Base-by-base conservation (phyloP, 305 asterid genomes). In the Plantago lanceolata region DNA sequence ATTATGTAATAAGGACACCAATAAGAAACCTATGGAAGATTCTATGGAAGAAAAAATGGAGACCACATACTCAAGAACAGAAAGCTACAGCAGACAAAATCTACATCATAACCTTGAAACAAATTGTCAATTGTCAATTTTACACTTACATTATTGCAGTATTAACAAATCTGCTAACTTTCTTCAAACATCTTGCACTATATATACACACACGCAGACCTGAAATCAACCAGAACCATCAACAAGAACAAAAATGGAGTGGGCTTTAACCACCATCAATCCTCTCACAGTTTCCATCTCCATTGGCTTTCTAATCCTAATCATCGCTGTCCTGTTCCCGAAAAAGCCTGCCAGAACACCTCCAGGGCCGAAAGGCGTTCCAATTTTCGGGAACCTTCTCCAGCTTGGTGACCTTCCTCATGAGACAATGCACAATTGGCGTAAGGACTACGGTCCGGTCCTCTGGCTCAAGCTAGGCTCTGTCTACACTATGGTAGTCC, bases 351-450 rank as follows among this genome's bases (percentile, higher is more conserved):
- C 74, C 37, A 73, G 68, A 1, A 58, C 47, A 11, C 91, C 91
- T 3, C 91, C 91, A 6, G 86, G 91, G 19, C 91, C 91, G 0
- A 81, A 70, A 0, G 88, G 88, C 16, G 18, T 80, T 57, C 94
- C 90, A 0, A 28, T 84, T 24, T 69, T 85, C 52, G 89, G 89
- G 15, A 79, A 81, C 69, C 75, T 85, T 50, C 75, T 78, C 62
- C 78, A 79, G 26, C 81, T 85, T 8, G 94, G 90, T 1, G 71
- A 64, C 17, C 64, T 79, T 47, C 94, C 89, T 2, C 87, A 85
- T 50, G 79, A 74, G 15, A 74, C 70, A 0, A 35, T 81, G 69
- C 66, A 75, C 78, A 59, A 47, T 1, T 62, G 81, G 75, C 59
- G 67, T 44, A 45, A 48, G 15, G 61, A 66, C 29, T 69, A 79